phyloP scores from a whole-genome alignment of 257 asterid genomes.

The Salvia rosmarinus region DNA sequence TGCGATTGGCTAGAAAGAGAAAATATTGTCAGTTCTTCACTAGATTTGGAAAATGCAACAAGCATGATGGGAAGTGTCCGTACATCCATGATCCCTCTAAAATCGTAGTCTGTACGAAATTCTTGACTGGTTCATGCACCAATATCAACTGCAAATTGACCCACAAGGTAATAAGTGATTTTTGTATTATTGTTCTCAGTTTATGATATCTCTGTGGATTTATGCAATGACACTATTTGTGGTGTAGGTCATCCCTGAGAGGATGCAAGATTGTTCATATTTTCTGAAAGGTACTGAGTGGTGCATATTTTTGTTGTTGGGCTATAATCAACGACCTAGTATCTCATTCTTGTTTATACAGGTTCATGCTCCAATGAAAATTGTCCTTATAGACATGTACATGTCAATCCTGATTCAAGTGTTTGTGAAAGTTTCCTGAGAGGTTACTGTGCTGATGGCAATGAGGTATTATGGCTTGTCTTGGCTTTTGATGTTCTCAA shows the following conservation, averaged over 20 bases:
- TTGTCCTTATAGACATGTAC: conserved; percentile 95
- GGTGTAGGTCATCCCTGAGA: conserved; percentile 86
- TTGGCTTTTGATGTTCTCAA: conserved; percentile 29
- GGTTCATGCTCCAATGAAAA: conserved; percentile 85
- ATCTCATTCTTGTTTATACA: conserved; percentile 50
- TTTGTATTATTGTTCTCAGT: conserved; percentile 18
- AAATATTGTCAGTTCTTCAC: conserved; percentile 91
- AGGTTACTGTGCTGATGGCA: conserved; percentile 94
- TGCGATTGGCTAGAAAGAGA: conserved; percentile 83
- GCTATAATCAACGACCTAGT: conserved; percentile 4
- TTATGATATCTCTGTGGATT: conserved; percentile 24
- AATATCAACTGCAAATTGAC: conserved; percentile 76
- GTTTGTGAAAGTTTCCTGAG: conserved; percentile 86
- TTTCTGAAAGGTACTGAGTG: conserved; percentile 73
- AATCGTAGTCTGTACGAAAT: conserved; percentile 93
- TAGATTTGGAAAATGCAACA: conserved; percentile 89
- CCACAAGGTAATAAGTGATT: conserved; percentile 70
- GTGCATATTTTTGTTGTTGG: conserved; percentile 18
- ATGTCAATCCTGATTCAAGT: conserved; percentile 66
- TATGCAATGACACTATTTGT: conserved; percentile 25
- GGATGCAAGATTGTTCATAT: conserved; percentile 98
- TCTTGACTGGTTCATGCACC: conserved; percentile 78
- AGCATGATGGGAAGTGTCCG: conserved; percentile 85
- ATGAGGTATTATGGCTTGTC: conserved; percentile 66
- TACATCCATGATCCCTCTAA: conserved; percentile 86